Evolutionary conservation across 1,139 yeast genomes (phyloP).

Genomic region (Zygosaccharomyces pseudobailii): DNA sequence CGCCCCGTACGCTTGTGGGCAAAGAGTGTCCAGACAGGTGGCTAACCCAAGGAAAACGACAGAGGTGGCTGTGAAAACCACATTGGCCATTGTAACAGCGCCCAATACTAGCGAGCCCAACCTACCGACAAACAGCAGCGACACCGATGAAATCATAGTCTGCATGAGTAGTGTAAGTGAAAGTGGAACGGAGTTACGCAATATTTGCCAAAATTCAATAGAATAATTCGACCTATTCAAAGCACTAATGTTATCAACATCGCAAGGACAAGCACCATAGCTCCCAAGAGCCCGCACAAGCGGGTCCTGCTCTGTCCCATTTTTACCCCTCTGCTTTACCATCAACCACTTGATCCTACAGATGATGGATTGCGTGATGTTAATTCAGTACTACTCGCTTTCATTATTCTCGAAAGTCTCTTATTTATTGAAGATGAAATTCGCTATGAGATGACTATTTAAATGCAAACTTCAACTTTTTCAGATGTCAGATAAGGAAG

Average conservation of each 20-base stretch:
- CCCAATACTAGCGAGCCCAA: constrained; percentile 44
- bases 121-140: constrained; percentile 44
- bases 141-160: constrained; percentile 41
- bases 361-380: not conserved
- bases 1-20: constrained; percentile 50
- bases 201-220: constrained; percentile 1
- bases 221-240: not conserved
- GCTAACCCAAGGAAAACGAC: constrained; percentile 52
- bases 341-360: not conserved
- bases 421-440: not conserved
- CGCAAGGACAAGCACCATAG: constrained; percentile 3
- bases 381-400: not conserved
- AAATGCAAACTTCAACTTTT: not conserved
- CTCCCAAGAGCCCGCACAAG: not conserved
- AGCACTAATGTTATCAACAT: not conserved
- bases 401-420: not conserved
- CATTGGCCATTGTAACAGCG: constrained; percentile 46
- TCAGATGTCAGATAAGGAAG: not conserved
- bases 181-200: constrained; percentile 33
- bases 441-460: not conserved
- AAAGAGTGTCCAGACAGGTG: constrained; percentile 50
- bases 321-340: not conserved
- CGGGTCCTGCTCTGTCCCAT: not conserved
- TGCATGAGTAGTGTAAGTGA: constrained; percentile 45
- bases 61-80: constrained; percentile 47